phyloP scores from a whole-genome alignment of 2,329 filamentous ascomycete species.

The Sporothrix phasma region DNA sequence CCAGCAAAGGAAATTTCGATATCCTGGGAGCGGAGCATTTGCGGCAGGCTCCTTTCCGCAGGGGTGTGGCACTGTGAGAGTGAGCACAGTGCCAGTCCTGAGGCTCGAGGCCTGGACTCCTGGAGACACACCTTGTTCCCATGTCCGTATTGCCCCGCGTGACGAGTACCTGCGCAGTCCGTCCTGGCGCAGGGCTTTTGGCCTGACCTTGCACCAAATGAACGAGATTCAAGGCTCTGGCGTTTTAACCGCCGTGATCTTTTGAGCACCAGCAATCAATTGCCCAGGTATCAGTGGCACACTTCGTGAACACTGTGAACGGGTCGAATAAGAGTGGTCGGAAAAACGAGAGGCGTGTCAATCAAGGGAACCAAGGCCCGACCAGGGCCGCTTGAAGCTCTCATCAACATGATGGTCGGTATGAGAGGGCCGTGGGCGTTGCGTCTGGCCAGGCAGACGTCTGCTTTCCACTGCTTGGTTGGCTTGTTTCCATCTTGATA shows the following conservation, averaged over 20 bases:
- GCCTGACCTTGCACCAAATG: not conserved
- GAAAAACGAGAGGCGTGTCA: not conserved
- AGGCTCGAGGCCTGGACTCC: not conserved
- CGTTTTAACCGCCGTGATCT: not conserved
- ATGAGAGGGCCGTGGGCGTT: not conserved
- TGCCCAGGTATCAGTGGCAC: not conserved
- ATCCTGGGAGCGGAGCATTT: constrained; percentile 3
- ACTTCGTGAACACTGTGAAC: not conserved
- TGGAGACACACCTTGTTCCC: not conserved
- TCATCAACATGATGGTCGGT: constrained; percentile 4
- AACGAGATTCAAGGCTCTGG: not conserved
- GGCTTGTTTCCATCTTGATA: not conserved
- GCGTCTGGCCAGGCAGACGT: no score
- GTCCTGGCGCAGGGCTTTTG: not conserved
- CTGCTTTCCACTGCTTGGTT: not conserved
- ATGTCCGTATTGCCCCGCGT: not conserved
- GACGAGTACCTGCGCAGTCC: not conserved
- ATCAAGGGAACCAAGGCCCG: not conserved
- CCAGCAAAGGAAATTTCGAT: constrained; percentile 1
- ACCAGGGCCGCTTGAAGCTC: not conserved
- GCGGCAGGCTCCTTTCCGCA: not conserved
- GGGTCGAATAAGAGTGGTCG: not conserved
- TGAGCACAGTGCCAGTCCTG: not conserved
- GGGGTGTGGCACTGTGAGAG: not conserved
- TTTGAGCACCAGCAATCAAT: not conserved